These are phyloP conservation scores for Diplotaxis tenuifolia DNA, from an alignment of 345 rosid genomes.

Conservation along the genomic window DNA sequence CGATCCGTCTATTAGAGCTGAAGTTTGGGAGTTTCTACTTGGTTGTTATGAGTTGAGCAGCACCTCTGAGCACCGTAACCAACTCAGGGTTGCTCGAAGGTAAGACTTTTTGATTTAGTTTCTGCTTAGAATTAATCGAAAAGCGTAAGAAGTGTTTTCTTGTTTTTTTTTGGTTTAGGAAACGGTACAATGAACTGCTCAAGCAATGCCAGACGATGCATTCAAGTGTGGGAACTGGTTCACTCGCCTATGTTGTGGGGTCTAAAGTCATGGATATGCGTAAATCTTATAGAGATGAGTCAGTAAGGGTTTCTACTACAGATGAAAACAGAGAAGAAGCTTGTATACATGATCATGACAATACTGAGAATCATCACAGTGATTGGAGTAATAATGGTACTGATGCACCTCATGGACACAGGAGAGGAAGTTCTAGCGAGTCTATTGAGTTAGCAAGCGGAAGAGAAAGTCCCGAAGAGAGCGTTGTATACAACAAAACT, in stretches of 20 bases:
- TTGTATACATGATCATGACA: conserved; percentile 37
- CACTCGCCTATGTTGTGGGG: conserved; percentile 85
- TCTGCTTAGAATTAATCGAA: background rate
- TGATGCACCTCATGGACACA: conserved; percentile 46
- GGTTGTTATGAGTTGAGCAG: conserved; percentile 80
- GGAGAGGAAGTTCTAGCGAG: conserved; percentile 57
- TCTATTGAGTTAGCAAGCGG: conserved; percentile 55
- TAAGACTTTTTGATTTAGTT: conserved; percentile 13
- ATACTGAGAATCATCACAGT: conserved; percentile 45
- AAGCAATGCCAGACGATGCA: conserved; percentile 83
- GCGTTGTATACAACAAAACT: conserved; percentile 49
- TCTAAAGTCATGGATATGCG: conserved; percentile 96
- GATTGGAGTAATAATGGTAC: conserved; percentile 54
- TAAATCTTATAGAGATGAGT: conserved; percentile 67
- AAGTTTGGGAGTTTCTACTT: conserved; percentile 95
- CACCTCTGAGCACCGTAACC: conserved; percentile 71
- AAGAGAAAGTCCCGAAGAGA: conserved; percentile 57
- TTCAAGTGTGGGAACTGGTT: conserved; percentile 88
- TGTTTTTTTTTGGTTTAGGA: too few relatives aligned
- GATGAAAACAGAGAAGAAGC: conserved; percentile 43
- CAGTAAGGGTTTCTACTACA: conserved; percentile 42
- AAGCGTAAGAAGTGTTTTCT: background rate
- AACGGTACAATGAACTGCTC: conserved; percentile 62
- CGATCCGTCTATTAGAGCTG: conserved; percentile 86
- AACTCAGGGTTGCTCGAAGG: conserved; percentile 80